Conservation (phyloP, 2,329 filamentous ascomycete species). For the Lachnellula subtilissima region DNA sequence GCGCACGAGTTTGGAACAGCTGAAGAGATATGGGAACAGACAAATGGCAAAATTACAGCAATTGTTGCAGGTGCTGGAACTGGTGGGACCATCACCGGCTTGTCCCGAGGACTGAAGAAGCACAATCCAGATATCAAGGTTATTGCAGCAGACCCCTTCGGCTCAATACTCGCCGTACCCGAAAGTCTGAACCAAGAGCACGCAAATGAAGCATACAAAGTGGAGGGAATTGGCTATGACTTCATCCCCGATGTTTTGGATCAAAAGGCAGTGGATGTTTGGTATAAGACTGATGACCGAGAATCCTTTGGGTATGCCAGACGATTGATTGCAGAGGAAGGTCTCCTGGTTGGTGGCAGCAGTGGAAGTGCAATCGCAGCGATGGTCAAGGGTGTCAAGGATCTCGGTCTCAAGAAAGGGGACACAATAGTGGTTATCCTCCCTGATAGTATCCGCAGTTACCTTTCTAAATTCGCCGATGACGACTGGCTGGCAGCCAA, state of each 20-base stretch:
- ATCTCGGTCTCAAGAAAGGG: constrained; percentile 70
- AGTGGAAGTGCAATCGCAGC: constrained; percentile 89
- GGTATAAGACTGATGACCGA: constrained; percentile 96
- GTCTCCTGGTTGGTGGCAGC: constrained; percentile 86
- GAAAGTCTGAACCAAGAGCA: constrained; percentile 72
- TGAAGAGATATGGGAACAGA: constrained; percentile 94
- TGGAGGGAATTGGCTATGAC: constrained; percentile 97
- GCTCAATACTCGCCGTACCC: constrained; percentile 84
- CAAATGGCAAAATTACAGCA: constrained; percentile 72
- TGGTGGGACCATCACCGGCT: constrained; percentile 88
- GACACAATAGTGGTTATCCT: constrained; percentile 88
- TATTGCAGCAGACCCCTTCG: constrained; percentile 86
- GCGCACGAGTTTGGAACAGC: constrained; percentile 94
- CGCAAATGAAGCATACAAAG: constrained; percentile 85
- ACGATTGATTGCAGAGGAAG: constrained; percentile 87
- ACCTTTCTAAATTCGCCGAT: constrained; percentile 96
- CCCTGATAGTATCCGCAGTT: constrained; percentile 94
- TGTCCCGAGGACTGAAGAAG: constrained; percentile 80
- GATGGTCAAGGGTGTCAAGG: constrained; percentile 69
- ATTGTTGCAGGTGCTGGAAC: constrained; percentile 91
- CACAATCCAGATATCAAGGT: constrained; percentile 83
- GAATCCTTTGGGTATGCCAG: constrained; percentile 90
- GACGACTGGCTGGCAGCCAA: constrained; percentile 99
- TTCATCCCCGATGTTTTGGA: constrained; percentile 94
- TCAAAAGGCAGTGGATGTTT: constrained; percentile 74